phyloP scores from a whole-genome alignment of 306 rosid genomes.

The Aeschynomene evenia region DNA sequence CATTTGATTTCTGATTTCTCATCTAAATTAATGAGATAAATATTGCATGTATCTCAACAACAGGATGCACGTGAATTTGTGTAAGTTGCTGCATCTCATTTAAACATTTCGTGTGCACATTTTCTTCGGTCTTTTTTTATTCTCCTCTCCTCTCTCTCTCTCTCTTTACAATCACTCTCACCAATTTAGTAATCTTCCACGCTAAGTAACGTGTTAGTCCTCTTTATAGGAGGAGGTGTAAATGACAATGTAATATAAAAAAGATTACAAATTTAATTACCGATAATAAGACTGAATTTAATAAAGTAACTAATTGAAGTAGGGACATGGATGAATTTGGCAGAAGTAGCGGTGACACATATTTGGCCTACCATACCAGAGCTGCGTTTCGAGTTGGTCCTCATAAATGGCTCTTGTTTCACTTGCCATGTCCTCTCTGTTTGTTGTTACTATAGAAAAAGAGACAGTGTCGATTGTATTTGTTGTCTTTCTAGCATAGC shows the following conservation, averaged over 20 bases:
- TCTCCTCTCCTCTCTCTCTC: neutral
- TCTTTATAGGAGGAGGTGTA: neutral
- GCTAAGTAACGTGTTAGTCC: neutral
- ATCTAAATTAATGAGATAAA: no score
- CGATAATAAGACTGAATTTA: neutral
- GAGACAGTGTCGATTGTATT: neutral
- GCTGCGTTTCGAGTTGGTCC: neutral
- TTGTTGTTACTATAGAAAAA: neutral
- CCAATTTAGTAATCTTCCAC: neutral
- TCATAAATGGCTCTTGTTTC: neutral
- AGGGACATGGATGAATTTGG: neutral
- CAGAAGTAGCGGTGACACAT: neutral
- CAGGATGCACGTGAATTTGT: conserved; percentile 32
- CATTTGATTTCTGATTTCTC: neutral
- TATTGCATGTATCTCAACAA: no score
- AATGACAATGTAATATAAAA: neutral
- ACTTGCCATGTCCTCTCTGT: neutral
- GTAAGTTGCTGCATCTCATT: neutral
- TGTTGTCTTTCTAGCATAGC: neutral
- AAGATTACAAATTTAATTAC: neutral
- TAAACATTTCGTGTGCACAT: conserved; percentile 1
- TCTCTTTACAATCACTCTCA: neutral
- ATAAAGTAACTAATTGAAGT: neutral
- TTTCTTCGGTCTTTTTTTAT: neutral
- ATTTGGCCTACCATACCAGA: neutral